Base-by-base conservation (phyloP, 2,329 filamentous ascomycete genomes). In the Cordyceps tenuipes region DNA sequence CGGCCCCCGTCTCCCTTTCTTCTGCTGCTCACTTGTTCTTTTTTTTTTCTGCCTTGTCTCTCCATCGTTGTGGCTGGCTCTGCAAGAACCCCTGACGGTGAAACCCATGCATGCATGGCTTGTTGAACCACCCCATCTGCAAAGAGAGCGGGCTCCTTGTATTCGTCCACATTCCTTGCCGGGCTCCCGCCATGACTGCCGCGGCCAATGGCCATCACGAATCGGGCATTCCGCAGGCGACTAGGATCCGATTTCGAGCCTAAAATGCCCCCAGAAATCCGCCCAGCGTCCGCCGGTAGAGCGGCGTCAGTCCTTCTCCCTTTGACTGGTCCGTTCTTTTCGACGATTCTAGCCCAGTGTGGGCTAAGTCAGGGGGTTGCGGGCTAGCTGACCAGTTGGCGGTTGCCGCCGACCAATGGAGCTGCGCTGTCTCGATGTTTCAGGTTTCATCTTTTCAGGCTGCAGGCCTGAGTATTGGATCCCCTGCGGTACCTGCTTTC, bases 61-160 rank as follows among this genome's bases (percentile, higher is more conserved):
- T 26, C n/a, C 29, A 29, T 29, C 3, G 5, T 21, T 23, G 21
- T 21, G 31, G 17, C 46, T 21, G 31, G 17, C 46, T 41, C 31
- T 57, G 31, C 13, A n/a, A 51, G 12, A 41, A 52, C 55, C 55
- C 55, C 55, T 58, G 55, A 58, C 46, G 26, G 46, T 50, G 55
- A 58, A 58, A 58, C 55, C 55, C 39, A 17, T n/a, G 39, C 39
- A 17, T n/a, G 39, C 39, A 36, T 36, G 34, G 34, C 34, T 21
- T 58, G 55, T 49, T 58, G 46, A 58, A 58, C 55, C 55, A 58
- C 55, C 55, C 46, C 55, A 58, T 58, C 55, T 51, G 50, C 50
- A n/a, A 41, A 19, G 50, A 36, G 34, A 6, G n/a, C n/a, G n/a
- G 34, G 50, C 50, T 53, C 19, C 43, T 29, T 31, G 6, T 34